Base-by-base conservation (phyloP, 495 filamentous ascomycete genomes). In the Bombardia bombarda region DNA sequence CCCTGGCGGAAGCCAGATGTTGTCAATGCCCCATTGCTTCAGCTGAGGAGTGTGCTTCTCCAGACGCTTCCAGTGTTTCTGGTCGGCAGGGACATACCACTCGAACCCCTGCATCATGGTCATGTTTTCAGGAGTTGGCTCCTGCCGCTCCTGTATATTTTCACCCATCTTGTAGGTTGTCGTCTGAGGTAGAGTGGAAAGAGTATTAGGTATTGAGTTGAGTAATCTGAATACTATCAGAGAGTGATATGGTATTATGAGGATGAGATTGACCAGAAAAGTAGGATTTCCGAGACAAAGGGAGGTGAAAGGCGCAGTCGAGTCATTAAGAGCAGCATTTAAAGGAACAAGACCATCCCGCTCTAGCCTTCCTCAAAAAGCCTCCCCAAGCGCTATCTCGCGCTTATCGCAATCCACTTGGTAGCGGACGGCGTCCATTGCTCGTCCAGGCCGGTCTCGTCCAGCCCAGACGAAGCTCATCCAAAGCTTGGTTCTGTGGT, bases 31-130 rank as follows among this genome's bases (percentile, higher is more conserved):
- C 48, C 78, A 73, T 3, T 65, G 62, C 43, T 79, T 74, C 12
- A 84, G 63, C 19, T 65, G 62, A 0, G 75, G 70, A 2, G 86
- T 48, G 6, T 75, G 68, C 20, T 58, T 55, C 30, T 56, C 65
- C 4, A 87, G 74, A 17, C 82, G 76, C 25, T 62, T 52, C 76
- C 78, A 87, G 57, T 87, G 83, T 16, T 65, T 65, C 22, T 73
- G 64, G 49, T 85, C 79, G 7, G 73, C 72, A 0, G 80, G 80
- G 1, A 81, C 70, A 55, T 87, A 78, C 84, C 84, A 87, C 66
- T 87, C 84, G 57, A 84, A 87, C 7, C 68, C 75, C 58, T 87
- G 80, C 50, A 87, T 61, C 58, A 87, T 77, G 45, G 80, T 78
- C 40, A 50, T 55, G 46, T 87, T 89, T 37, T 55, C 52, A 2